Conservation (phyloP, 495 filamentous ascomycete genomes). For the Evansstolkia leycettana region DNA sequence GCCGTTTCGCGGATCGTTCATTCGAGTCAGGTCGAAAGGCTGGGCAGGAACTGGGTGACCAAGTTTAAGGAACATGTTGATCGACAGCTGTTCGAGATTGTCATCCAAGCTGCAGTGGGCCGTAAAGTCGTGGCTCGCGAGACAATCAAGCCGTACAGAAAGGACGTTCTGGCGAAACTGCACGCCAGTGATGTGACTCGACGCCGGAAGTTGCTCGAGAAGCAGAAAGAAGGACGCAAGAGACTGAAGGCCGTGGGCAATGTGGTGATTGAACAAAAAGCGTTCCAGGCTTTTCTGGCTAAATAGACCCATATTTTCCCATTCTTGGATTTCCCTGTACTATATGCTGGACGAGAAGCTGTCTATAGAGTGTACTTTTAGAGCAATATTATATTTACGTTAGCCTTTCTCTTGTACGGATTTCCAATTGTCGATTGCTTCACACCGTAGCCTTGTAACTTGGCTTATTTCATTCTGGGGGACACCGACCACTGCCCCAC, state of each 20-base stretch:
- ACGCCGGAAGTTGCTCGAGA: slow-evolving; percentile 80
- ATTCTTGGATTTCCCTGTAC: too few relatives aligned
- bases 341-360: background rate
- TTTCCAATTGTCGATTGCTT: too few relatives aligned
- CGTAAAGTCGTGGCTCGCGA: slow-evolving; percentile 79
- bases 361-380: background rate
- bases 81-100: slow-evolving; percentile 87
- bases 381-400: background rate
- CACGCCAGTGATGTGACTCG: slow-evolving; percentile 82
- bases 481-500: too few relatives aligned
- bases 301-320: too few relatives aligned
- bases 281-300: slow-evolving; percentile 81
- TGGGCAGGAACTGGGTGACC: slow-evolving; percentile 77
- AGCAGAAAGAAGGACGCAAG: slow-evolving; percentile 94
- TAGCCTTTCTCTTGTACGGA: too few relatives aligned
- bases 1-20: slow-evolving; percentile 89
- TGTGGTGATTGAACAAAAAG: slow-evolving; percentile 84
- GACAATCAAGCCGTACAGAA: slow-evolving; percentile 92
- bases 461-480: too few relatives aligned
- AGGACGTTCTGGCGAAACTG: slow-evolving; percentile 86
- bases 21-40: slow-evolving; percentile 56
- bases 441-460: too few relatives aligned
- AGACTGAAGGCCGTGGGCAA: slow-evolving; percentile 59
- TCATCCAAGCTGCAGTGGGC: slow-evolving; percentile 87
- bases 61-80: slow-evolving; percentile 98